Conservation (phyloP, 2,329 filamentous ascomycete species). For the Sclerotinia nivalis region DNA sequence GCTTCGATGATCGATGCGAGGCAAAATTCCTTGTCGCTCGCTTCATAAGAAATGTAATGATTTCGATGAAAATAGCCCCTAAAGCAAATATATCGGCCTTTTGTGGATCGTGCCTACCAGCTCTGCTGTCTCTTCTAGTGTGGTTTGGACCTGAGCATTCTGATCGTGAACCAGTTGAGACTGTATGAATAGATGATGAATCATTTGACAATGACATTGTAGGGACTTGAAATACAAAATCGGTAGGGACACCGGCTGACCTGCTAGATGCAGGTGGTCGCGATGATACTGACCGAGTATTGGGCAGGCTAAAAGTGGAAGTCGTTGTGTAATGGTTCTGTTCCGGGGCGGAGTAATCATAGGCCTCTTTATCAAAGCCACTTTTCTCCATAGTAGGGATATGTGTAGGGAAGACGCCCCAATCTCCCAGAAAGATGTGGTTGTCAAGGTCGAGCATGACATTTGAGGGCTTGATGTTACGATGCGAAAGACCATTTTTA, state of each 20-base stretch:
- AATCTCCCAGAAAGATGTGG: conserved; percentile 67
- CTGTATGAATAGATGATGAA: conserved; percentile 32
- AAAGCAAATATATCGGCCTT: conserved; percentile 72
- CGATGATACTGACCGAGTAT: background rate
- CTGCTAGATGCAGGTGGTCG: conserved; percentile 35
- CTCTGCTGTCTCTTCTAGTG: conserved; percentile 30
- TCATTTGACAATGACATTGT: conserved; percentile 28
- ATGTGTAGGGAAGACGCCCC: conserved; percentile 50
- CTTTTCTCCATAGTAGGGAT: conserved; percentile 48
- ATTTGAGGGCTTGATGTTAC: conserved; percentile 69
- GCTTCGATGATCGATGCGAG: conserved; percentile 64
- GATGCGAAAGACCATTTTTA: conserved; percentile 62
- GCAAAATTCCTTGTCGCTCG: conserved; percentile 66
- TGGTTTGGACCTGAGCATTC: background rate
- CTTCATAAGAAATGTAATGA: conserved; percentile 69
- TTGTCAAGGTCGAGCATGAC: conserved; percentile 67
- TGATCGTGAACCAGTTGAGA: conserved; percentile 26
- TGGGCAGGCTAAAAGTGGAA: conserved; percentile 33
- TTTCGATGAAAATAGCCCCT: conserved; percentile 70
- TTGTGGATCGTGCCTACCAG: conserved; percentile 51
- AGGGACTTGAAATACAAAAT: background rate
- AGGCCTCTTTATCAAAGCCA: conserved; percentile 66
- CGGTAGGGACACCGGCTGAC: conserved; percentile 26
- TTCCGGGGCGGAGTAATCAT: conserved; percentile 74
- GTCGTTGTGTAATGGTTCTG: conserved; percentile 41